Base-by-base conservation (phyloP, 805 yeast species). In the Nakazawaea molendinolei region DNA sequence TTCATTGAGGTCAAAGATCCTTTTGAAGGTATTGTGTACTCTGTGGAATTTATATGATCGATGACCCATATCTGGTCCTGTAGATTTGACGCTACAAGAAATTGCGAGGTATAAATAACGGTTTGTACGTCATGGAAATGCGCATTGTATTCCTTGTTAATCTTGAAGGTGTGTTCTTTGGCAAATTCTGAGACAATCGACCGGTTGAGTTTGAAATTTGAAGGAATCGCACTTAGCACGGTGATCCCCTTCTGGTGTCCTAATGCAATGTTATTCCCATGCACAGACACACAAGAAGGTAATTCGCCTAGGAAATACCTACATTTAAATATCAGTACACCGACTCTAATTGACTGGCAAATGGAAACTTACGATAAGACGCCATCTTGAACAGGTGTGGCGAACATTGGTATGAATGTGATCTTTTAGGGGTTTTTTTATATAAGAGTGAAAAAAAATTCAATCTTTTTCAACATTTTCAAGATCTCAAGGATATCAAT, bases 231-330 rank as follows among this genome's bases (percentile, higher is more conserved):
- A 28, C 32, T 34, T 5, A 34, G 17, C 7, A 27, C 28, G 5
- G 23, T 16, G 23, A 34, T 14, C 27, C 38, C 38, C 10, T 32
- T 21, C 5, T 34, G 27, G 13, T 34, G 32, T 5, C 38, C 38
- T 16, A 34, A 28, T 7, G 31, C 32, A 6, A 34, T 27, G 18
- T 23, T 34, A 22, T 23, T 20, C 8, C 13, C 9, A 22, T 28
- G 31, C 10, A 34, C n/a, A 5, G 32, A 27, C 6, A 34, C n/a
- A 16, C 38, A 34, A 5, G 32, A 27, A 8, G 38, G 38, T 7
- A n/a, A n/a, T n/a, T n/a, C n/a, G n/a, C n/a, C n/a, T n/a, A n/a
- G n/a, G n/a, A n/a, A n/a, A n/a, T n/a, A n/a, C n/a, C n/a, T n/a
- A n/a, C n/a, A n/a, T n/a, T n/a, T n/a, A n/a, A n/a, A n/a, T n/a